phyloP scores from a whole-genome alignment of 2,329 filamentous ascomycete genomes.

The Aspergillus persii region DNA sequence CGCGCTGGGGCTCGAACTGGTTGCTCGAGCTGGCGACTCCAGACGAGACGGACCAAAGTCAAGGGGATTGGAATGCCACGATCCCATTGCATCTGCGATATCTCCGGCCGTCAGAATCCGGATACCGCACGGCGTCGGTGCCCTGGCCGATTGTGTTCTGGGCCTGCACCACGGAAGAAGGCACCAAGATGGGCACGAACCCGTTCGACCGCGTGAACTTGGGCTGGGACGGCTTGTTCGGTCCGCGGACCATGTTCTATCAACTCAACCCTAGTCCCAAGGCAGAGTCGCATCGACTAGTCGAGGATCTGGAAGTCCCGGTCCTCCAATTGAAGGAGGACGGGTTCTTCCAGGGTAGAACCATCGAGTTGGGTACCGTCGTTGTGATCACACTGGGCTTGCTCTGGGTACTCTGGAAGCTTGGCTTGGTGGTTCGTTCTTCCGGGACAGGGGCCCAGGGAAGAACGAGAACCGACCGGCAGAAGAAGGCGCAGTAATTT shows the following conservation, averaged over 20 bases:
- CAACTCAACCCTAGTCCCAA: slow-evolving; percentile 58
- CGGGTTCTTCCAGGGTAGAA: slow-evolving; percentile 32
- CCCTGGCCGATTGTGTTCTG: slow-evolving; percentile 87
- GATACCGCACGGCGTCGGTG: slow-evolving; percentile 57
- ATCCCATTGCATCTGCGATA: slow-evolving; percentile 88
- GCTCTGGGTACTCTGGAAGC: slow-evolving; percentile 65
- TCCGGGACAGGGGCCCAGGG: slow-evolving; percentile 17
- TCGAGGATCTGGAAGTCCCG: slow-evolving; percentile 61
- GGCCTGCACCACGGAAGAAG: slow-evolving; percentile 67
- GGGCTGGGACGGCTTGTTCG: slow-evolving; percentile 83
- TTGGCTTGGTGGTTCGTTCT: slow-evolving; percentile 37
- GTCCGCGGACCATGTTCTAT: slow-evolving; percentile 75
- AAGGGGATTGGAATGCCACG: slow-evolving; percentile 36
- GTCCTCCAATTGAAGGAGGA: slow-evolving; percentile 59
- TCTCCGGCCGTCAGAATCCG: slow-evolving; percentile 59
- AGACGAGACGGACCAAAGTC: neutral
- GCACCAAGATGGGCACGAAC: slow-evolving; percentile 67
- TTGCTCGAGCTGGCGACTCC: slow-evolving; percentile 71
- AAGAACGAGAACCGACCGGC: slow-evolving; percentile 6
- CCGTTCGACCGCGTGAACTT: slow-evolving; percentile 83
- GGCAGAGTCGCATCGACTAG: slow-evolving; percentile 34
- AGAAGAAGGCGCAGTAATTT: slow-evolving; percentile 29
- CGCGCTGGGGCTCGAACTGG: slow-evolving; percentile 74
- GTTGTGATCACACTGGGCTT: slow-evolving; percentile 63
- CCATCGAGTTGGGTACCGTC: slow-evolving; percentile 57